Evolutionary conservation across 345 rosid species (phyloP).

Genomic region (Noccaea bulbosa): DNA sequence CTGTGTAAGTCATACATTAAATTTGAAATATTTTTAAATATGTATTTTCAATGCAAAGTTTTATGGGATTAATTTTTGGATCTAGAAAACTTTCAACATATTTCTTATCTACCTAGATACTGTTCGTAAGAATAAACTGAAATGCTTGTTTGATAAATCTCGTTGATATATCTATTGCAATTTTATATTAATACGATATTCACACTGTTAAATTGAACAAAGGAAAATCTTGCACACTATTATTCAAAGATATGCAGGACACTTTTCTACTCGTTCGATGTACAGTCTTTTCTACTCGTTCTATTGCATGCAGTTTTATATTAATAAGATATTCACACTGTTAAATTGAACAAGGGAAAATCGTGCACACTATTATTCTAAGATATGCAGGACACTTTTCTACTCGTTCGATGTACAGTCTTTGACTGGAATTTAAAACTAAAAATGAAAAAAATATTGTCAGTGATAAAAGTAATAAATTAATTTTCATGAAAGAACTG

Average conservation of each 20-base stretch:
- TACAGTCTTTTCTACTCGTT: background rate
- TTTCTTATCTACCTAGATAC: constrained; percentile 15
- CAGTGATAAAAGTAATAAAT: background rate
- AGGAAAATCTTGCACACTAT: constrained; percentile 15
- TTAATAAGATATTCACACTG: background rate
- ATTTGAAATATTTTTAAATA: no score
- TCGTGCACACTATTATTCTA: constrained; percentile 20
- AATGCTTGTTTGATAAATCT: constrained; percentile 1
- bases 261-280: constrained; percentile 15
- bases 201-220: background rate
- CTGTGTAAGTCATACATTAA: background rate
- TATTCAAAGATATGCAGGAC: constrained; percentile 24
- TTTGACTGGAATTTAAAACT: constrained; percentile 27
- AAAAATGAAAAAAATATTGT: background rate
- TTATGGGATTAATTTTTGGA: no score
- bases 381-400: constrained; percentile 20
- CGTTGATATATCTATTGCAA: background rate
- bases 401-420: constrained; percentile 12
- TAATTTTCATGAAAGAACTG: background rate
- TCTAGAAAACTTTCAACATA: no score
- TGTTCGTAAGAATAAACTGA: background rate
- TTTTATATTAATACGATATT: constrained; percentile 4
- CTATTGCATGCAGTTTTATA: constrained; percentile 4
- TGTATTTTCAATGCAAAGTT: no score
- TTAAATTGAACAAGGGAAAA: background rate